Base-by-base conservation (phyloP, 2,329 filamentous ascomycete genomes). In the Fusarium scirpi region DNA sequence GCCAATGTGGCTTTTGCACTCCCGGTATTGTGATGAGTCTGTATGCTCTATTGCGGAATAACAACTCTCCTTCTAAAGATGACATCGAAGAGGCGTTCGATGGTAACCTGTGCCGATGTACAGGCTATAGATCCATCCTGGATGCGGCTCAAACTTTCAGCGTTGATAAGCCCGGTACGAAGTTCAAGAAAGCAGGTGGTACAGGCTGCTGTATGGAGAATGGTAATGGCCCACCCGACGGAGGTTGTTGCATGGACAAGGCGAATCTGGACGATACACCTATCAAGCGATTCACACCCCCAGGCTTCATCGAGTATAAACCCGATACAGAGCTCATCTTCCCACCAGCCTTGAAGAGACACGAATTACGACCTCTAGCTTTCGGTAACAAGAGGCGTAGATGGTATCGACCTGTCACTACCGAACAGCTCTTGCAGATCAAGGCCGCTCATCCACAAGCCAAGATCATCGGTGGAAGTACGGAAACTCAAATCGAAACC, bases 1-100 rank as follows among this genome's bases (percentile, higher is more conserved):
- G 93, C 73, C 95, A 99, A 80, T 99, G 87, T 64, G 87, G 94
- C 2, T 99, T 99, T 82, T 99, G 96, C 77, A 98, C 96, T 0
- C 96, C 96, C 7, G 96, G 96, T 4, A 98, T 99, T 76, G 94
- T 98, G 68, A 98, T 98, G 93, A 98, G 94, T 79, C 81, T 98
- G 59, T 99, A 99, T 80, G 96, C 96, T 8, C 85, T 98, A 46
- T 85, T 99, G 32, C 88, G 96, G 64, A 98, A 98, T 76, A 92
- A 94, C 71, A 85, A 90, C 6, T 85, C 86, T 22, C 94, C 95
- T 0, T 90, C 89, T 5, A 89, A 95, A 76, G 89, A 93, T 72
- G 93, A 97, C 30, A 87, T 98, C 34, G 96, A 99, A 80, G 96
- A 98, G 82, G 94, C 95, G 0, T 98, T 98, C 76, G 96, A 99